Evolutionary conservation across 176 grass and related monocot genomes (phyloP), one percentile per base, ranked within the genome.

Genomic region (Carex littledalei): DNA sequence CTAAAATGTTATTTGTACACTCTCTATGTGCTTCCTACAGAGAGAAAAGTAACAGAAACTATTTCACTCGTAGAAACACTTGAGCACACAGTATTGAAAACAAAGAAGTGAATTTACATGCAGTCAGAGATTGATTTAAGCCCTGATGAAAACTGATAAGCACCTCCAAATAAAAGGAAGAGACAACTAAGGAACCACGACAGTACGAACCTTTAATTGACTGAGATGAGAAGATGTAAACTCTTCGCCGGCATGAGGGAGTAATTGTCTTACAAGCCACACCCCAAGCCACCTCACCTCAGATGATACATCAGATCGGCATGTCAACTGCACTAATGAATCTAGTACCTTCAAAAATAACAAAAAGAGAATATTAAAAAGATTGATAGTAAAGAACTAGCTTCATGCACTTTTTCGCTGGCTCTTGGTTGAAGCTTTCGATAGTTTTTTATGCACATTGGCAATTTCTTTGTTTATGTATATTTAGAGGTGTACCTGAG

Each of bases 181-280:
- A 63, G 20, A 63, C 60, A 11, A 63, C 3, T 50, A 50, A 50
- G 6, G 13, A 78, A 78, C 24, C 14, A 78, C 14, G 8, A 78
- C 24, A 78, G 14, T 32, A 57, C 22, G 5, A 66, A 99, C 96
- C 88, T 92, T 95, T 68, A 99, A 81, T 50, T 71, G 58, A 75
- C 68, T 87, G 81, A 99, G 84, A 90, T 94, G 91, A 81, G 90
- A 85, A 88, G 90, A 78, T 57, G 88, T 94, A 56, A 99, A 95
- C 75, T 95, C 90, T 53, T 95, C 96, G 78, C 91, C 96, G 16
- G 91, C 90, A 80, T 95, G 96, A 20, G 93, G 96, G 62, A 99
- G 78, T 86, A 99, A 81, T 87, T 99, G 96, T 87, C 93, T 86
- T n/a, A 94, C 85, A 88, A 99, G 96, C 96, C 96, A 99, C 41